Evolutionary conservation across 768 basidiomycete species (phyloP).

Genomic region (Suillus fuscotomentosus): DNA sequence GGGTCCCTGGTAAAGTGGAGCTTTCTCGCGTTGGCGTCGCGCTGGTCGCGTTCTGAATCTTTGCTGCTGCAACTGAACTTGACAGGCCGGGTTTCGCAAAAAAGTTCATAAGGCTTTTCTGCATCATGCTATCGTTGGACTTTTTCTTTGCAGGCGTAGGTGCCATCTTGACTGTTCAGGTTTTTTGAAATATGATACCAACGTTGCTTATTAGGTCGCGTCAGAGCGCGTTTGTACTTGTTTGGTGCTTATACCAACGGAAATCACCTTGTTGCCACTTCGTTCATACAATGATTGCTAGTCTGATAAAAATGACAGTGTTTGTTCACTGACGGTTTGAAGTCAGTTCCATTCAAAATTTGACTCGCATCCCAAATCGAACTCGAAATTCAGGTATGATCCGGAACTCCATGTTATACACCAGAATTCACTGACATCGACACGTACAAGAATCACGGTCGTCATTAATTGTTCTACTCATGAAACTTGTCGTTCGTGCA

Average conservation of each 20-base stretch:
- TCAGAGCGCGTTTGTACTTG: conserved; percentile 21
- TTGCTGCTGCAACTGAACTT: conserved; percentile 12
- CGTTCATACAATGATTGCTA: too few relatives aligned
- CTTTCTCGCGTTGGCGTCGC: background rate
- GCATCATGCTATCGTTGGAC: conserved; percentile 51
- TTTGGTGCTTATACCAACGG: background rate
- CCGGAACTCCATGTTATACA: too few relatives aligned
- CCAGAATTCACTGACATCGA: too few relatives aligned
- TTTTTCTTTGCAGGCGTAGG: conserved; percentile 33
- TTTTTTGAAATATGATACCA: background rate
- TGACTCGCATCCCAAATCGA: too few relatives aligned
- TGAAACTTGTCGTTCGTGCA: too few relatives aligned
- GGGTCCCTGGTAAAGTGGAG: background rate
- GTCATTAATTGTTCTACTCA: too few relatives aligned
- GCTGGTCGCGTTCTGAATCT: background rate
- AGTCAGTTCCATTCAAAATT: too few relatives aligned
- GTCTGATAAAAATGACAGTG: too few relatives aligned
- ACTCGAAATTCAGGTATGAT: too few relatives aligned
- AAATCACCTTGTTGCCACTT: too few relatives aligned
- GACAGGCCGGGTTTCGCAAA: conserved; percentile 41
- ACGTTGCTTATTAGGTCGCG: conserved; percentile 1
- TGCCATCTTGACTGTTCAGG: conserved; percentile 2
- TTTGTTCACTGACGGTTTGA: too few relatives aligned
- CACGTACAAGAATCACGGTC: too few relatives aligned
- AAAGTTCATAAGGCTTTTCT: conserved; percentile 74